These are phyloP conservation scores for Ramaria rubella DNA, from an alignment of 768 basidiomycete genomes.

Conservation along the genomic window DNA sequence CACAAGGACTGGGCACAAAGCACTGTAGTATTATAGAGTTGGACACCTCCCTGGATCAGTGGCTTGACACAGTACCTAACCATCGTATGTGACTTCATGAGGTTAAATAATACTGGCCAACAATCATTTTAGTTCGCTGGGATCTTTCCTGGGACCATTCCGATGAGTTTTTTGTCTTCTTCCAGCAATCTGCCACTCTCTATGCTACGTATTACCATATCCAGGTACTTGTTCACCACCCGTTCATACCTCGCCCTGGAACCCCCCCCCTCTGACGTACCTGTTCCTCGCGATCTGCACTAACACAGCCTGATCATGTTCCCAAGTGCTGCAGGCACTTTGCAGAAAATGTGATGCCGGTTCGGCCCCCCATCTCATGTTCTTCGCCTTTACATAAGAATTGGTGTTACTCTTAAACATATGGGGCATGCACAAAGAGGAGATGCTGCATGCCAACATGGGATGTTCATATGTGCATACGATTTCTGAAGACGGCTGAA, in stretches of 20 bases:
- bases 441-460: constrained; percentile 43
- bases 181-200: constrained; percentile 30
- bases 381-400: constrained; percentile 40
- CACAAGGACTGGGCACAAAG: constrained; percentile 50
- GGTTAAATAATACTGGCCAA: too few relatives aligned
- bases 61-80: constrained; percentile 61
- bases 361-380: constrained; percentile 29
- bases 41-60: constrained; percentile 65
- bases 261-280: constrained; percentile 44
- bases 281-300: constrained; percentile 73
- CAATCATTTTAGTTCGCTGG: constrained; percentile 32
- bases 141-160: constrained; percentile 40
- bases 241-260: constrained; percentile 36
- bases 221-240: constrained; percentile 39
- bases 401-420: constrained; percentile 60
- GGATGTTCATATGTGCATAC: constrained; percentile 55
- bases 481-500: constrained; percentile 41
- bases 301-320: constrained; percentile 73
- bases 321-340: constrained; percentile 63
- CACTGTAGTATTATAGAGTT: constrained; percentile 64
- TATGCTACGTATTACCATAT: constrained; percentile 33
- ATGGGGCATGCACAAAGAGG: constrained; percentile 51
- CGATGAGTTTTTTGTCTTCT: constrained; percentile 30
- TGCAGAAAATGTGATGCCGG: constrained; percentile 26
- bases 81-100: constrained; percentile 50